Percentiles rank a stretch among this genome's conserved stretches.
phyloP scores from a whole-genome alignment of 2,329 filamentous ascomycete genomes.

The Bipolaris gigantea region DNA sequence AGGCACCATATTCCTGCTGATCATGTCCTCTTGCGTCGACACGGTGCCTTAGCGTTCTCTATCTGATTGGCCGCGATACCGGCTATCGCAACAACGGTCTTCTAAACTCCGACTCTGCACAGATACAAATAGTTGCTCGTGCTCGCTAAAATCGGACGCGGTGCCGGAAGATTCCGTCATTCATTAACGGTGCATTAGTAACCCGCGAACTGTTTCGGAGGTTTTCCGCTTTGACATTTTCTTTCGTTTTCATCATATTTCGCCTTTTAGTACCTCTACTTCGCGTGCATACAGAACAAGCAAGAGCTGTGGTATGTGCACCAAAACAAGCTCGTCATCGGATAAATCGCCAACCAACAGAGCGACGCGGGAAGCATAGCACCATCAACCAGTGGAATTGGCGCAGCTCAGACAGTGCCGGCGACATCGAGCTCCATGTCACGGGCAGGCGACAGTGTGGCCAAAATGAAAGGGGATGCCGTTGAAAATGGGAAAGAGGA shows the following conservation, averaged over 20 bases:
- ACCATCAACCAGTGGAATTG: not conserved
- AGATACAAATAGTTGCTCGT: not conserved
- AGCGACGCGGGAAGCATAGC: not conserved
- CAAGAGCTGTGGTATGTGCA: slow-evolving; percentile 1
- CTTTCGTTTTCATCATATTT: not conserved
- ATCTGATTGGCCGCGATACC: slow-evolving; percentile 19
- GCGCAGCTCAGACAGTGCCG: not conserved
- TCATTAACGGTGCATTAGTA: slow-evolving; percentile 3
- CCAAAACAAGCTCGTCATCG: not conserved
- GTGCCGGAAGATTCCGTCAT: slow-evolving; percentile 11
- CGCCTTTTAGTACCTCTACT: not conserved
- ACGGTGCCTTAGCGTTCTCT: not conserved
- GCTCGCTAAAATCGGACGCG: not conserved
- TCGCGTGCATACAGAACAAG: not conserved
- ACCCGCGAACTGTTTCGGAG: not conserved
- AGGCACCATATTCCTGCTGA: not conserved
- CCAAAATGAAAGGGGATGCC: not conserved
- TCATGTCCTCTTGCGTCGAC: not conserved
- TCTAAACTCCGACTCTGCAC: slow-evolving; percentile 16
- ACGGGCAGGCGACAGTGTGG: not conserved
- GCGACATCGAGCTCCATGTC: not conserved
- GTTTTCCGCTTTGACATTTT: not conserved
- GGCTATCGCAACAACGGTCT: slow-evolving; percentile 12
- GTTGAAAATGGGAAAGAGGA: not conserved
- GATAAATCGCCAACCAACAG: not conserved